Conservation (phyloP, 228 moss, liverwort and hornwort species). For the Sphagnum fallax region DNA sequence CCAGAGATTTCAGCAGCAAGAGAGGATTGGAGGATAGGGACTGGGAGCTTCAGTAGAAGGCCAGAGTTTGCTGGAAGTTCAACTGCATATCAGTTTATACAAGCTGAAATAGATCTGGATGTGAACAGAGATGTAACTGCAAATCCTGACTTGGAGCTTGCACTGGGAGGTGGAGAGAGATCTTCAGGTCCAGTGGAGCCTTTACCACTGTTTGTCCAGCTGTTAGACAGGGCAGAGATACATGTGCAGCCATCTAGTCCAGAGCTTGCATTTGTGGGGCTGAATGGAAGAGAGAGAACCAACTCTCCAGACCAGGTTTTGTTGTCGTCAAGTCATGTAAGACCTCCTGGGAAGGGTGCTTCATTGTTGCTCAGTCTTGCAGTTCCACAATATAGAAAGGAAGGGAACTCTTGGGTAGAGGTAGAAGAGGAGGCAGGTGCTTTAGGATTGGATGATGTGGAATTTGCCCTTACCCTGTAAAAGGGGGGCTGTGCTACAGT, state of each 20-base stretch:
- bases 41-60: slow-evolving; percentile 23
- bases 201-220: slow-evolving; percentile 56
- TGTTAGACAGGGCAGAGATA: slow-evolving; percentile 18
- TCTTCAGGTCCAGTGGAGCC: slow-evolving; percentile 29
- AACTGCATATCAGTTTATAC: slow-evolving; percentile 66
- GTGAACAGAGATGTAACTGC: slow-evolving; percentile 9
- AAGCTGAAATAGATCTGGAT: slow-evolving; percentile 26
- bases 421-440: slow-evolving; percentile 45
- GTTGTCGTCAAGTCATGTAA: slow-evolving; percentile 24
- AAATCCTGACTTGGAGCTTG: slow-evolving; percentile 66
- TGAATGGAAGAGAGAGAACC: slow-evolving; percentile 10
- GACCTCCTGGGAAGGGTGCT: slow-evolving; percentile 20
- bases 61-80: slow-evolving; percentile 24
- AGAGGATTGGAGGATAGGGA: slow-evolving; percentile 35
- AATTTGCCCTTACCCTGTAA: slow-evolving; percentile 81
- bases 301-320: slow-evolving; percentile 41
- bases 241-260: slow-evolving; percentile 20
- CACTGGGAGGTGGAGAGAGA: slow-evolving; percentile 49
- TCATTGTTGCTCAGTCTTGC: slow-evolving; percentile 72
- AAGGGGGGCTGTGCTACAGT: background rate
- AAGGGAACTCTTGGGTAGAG: slow-evolving; percentile 77
- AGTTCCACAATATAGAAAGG: slow-evolving; percentile 84
- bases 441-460: slow-evolving; percentile 66
- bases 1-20: slow-evolving; percentile 19
- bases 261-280: slow-evolving; percentile 35